Evolutionary conservation across 129 eudicot genomes (phyloP).

Genomic region (Chrysanthemum seticuspe): DNA sequence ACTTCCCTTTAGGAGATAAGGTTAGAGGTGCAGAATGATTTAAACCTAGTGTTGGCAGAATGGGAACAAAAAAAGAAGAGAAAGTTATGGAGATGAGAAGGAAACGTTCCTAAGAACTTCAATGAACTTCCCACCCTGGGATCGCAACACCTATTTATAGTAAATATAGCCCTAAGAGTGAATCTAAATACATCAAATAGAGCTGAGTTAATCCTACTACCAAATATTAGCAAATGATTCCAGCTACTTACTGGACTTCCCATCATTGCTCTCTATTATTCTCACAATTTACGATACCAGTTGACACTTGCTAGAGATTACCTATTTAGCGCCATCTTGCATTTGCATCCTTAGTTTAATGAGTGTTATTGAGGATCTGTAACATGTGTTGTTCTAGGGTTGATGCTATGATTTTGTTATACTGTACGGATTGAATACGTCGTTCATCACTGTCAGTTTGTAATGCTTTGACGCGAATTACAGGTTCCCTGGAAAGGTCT

Average conservation of each 20-base stretch:
- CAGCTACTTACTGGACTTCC: too few relatives aligned
- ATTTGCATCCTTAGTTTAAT: neutral
- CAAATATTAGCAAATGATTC: too few relatives aligned
- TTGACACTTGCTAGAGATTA: too few relatives aligned
- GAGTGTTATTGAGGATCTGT: neutral
- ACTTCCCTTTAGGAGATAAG: neutral
- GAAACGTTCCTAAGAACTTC: too few relatives aligned
- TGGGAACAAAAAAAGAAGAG: neutral
- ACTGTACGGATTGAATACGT: slow-evolving; percentile 9
- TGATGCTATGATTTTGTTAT: slow-evolving; percentile 14
- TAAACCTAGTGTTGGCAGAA: neutral
- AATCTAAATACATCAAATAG: neutral
- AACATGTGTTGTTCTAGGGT: neutral
- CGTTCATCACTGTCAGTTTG: neutral
- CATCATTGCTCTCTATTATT: too few relatives aligned
- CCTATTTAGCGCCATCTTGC: neutral
- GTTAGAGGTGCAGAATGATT: neutral
- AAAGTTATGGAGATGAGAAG: neutral
- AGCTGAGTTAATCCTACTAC: neutral
- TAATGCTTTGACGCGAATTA: slow-evolving; percentile 14
- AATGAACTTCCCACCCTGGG: too few relatives aligned
- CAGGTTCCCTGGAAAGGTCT: slow-evolving; percentile 99
- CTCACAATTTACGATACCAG: too few relatives aligned
- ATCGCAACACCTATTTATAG: too few relatives aligned
- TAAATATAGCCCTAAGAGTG: too few relatives aligned